Base-by-base conservation (phyloP, 164 flowering plant genomes). In the Aristolochia californica region DNA sequence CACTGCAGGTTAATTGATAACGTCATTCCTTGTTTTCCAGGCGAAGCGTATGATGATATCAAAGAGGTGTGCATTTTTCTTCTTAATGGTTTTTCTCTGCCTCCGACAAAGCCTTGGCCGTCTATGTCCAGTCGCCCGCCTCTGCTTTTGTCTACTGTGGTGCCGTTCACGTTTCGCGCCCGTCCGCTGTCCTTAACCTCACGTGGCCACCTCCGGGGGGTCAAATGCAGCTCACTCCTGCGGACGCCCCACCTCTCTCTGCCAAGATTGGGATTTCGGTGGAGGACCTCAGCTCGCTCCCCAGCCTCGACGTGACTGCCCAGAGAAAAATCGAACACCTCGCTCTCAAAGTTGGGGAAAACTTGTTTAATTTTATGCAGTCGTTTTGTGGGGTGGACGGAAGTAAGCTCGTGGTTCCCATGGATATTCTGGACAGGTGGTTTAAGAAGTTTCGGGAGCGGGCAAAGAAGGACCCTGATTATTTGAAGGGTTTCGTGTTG, bases 361-460 rank as follows among this genome's bases (percentile, higher is more conserved):
- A 90, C 59, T 67, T 94, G 57, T 94, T 94, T 66, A 94, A 94
- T 62, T 94, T 87, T 63, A 94, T 94, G 99, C 99, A 94, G 77
- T 85, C 95, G 9, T 94, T 90, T 48, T 94, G 99, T 54, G 78
- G 87, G 1, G 91, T 87, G 5, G 97, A 94, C 59, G 97, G 96
- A n/a, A 72, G 72, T 24, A 78, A 75, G 53, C 70, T 94, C 50
- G 72, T 90, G 2, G 99, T 94, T 45, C 99, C 96, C 0, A 87
- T 80, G 88, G 99, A 94, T 64, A 94, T 94, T 44, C 59, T 94
- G 71, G 96, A 94, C 62, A 60, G 99, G 27, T 94, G 99, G 99
- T 94, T 94, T 56, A 90, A 87, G 78, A 94, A 94, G 78, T 94
- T 94, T 70, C 95, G 86, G 70, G 97, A 94, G 58, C 66, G 73